A percentile compares a stretch with the other conserved stretches of the same genome.
These are phyloP conservation scores for Strobilomyces dryophilus DNA, from an alignment of 768 basidiomycete species.

Conservation along the genomic window DNA sequence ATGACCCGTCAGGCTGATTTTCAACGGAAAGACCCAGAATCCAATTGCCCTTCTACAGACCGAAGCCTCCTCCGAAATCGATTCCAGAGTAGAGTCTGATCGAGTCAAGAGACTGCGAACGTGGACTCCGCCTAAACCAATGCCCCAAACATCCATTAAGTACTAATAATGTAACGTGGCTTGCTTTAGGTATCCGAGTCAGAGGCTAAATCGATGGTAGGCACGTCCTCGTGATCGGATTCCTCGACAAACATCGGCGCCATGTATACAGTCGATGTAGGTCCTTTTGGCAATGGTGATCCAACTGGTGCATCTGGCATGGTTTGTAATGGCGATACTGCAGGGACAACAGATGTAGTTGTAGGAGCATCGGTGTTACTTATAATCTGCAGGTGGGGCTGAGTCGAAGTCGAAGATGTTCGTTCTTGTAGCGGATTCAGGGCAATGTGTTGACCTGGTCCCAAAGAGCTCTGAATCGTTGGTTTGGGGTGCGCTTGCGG, in stretches of 20 bases:
- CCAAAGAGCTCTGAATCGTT: background rate
- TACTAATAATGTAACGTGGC: background rate
- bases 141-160: background rate
- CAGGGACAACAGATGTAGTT: background rate
- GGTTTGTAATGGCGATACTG: background rate
- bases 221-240: conserved; percentile 75
- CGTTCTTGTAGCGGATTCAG: background rate
- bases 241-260: conserved; percentile 26
- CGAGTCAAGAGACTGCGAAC: conserved; percentile 16
- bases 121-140: background rate
- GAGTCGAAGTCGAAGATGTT: background rate
- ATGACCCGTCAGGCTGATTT: background rate
- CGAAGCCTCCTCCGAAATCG: conserved; percentile 34
- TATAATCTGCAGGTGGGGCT: conserved; percentile 1
- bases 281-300: background rate
- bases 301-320: background rate
- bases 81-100: background rate
- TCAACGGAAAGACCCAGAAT: conserved; percentile 16
- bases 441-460: background rate
- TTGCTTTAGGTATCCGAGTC: conserved; percentile 54
- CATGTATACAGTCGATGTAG: background rate
- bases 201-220: conserved; percentile 71
- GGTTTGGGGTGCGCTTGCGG: background rate
- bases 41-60: conserved; percentile 4
- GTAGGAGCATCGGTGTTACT: background rate